phyloP scores from a whole-genome alignment of 768 basidiomycete species.

The Lactarius pseudohatsudake region DNA sequence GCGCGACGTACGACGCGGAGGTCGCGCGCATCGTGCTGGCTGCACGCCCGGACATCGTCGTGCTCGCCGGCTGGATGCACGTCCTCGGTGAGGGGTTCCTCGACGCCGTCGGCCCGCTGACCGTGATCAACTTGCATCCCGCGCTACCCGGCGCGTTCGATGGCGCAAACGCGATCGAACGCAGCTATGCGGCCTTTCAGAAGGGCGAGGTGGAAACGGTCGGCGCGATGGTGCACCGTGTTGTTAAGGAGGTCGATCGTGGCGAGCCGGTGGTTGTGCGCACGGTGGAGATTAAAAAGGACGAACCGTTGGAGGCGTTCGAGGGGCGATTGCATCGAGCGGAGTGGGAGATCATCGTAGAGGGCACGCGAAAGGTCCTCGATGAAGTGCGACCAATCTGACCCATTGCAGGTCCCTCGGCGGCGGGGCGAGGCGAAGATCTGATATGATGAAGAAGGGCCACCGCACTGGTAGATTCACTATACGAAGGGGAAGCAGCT shows the following conservation, averaged over 20 bases:
- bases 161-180: constrained; percentile 86
- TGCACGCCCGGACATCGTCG: constrained; percentile 76
- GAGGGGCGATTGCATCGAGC: constrained; percentile 75
- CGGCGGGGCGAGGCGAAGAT: constrained; percentile 9
- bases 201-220: constrained; percentile 74
- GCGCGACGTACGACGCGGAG: constrained; percentile 83
- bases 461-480: constrained; percentile 18
- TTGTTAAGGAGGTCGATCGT: constrained; percentile 89
- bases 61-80: constrained; percentile 99
- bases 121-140: constrained; percentile 96
- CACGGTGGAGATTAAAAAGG: constrained; percentile 70
- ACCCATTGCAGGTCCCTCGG: neutral
- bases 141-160: constrained; percentile 96
- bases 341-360: constrained; percentile 91
- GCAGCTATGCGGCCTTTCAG: constrained; percentile 88
- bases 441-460: constrained; percentile 11
- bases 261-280: constrained; percentile 85
- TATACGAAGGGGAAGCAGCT: neutral
- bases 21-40: constrained; percentile 66
- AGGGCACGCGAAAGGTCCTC: constrained; percentile 73
- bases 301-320: constrained; percentile 69
- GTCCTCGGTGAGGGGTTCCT: constrained; percentile 84
- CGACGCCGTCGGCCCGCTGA: constrained; percentile 62
- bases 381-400: constrained; percentile 42
- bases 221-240: constrained; percentile 93